A percentile compares a stretch with the other conserved stretches of the same genome.
phyloP scores from a whole-genome alignment of 305 asterid genomes.

The Rubia tinctorum region DNA sequence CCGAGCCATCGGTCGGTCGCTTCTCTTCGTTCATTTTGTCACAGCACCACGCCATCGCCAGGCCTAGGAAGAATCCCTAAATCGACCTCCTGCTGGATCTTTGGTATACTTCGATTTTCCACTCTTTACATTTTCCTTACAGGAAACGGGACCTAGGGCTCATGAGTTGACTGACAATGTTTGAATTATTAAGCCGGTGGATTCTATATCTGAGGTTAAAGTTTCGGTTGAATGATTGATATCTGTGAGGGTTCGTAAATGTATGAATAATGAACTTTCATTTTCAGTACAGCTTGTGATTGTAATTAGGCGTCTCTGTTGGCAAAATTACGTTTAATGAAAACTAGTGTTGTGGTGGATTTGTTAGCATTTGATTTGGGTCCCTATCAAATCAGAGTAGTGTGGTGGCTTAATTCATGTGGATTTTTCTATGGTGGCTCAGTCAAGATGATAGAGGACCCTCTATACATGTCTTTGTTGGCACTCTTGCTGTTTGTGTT shows the following conservation, averaged over 20 bases:
- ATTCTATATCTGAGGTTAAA: not conserved
- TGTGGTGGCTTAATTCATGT: conserved; percentile 66
- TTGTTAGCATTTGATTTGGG: conserved; percentile 64
- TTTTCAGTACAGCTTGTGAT: not conserved
- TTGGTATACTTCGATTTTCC: not conserved
- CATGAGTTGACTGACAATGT: not conserved
- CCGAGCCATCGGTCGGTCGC: not conserved
- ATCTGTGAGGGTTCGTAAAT: not conserved
- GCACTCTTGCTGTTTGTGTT: not conserved
- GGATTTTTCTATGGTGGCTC: conserved; percentile 86
- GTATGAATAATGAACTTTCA: not conserved
- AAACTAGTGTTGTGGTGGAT: conserved; percentile 5
- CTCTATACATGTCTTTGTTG: not conserved
- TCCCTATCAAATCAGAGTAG: conserved; percentile 72
- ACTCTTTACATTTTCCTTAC: not conserved
- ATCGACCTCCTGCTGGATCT: not conserved
- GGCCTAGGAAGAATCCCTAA: conserved; percentile 28
- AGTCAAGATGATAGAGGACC: conserved; percentile 91
- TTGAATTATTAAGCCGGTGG: not conserved
- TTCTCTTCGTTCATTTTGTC: not conserved
- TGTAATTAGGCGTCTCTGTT: not conserved
- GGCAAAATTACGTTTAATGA: not conserved
- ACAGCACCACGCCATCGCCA: not conserved
- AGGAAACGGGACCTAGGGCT: not conserved
- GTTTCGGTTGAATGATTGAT: not conserved